Conservation (phyloP, 257 asterid species). For the Nicotiana obtusifolia region DNA sequence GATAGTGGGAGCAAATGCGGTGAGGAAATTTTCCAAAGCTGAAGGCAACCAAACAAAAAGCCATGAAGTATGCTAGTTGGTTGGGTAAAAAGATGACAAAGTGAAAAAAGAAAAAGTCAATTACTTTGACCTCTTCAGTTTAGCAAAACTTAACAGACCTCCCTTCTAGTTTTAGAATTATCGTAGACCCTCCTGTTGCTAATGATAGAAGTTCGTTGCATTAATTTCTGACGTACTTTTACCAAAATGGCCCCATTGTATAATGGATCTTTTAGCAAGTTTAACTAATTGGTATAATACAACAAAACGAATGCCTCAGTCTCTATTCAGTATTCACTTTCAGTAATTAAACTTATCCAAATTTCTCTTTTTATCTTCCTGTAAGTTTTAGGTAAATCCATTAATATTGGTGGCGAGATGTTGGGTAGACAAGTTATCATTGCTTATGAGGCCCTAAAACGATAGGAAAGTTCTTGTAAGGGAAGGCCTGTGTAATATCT, state of each 20-base stretch:
- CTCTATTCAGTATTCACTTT: not conserved
- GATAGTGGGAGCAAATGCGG: not conserved
- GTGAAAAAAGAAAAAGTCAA: not conserved
- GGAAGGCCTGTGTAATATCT: not conserved
- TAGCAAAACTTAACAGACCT: not conserved
- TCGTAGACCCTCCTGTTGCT: not conserved
- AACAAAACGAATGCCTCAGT: not conserved
- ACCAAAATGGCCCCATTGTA: not conserved
- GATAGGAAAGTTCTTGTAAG: not conserved
- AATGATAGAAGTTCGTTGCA: not conserved
- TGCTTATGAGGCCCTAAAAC: not conserved
- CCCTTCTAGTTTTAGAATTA: not conserved
- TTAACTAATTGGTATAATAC: not conserved
- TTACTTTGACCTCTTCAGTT: not conserved
- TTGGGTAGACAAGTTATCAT: not conserved
- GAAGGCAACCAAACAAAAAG: not conserved
- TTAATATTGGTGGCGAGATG: not conserved
- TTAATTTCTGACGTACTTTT: not conserved
- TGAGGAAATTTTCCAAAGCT: not conserved
- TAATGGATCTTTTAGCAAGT: not conserved
- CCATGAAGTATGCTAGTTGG: not conserved
- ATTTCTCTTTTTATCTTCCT: not conserved
- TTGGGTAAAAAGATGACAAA: not conserved
- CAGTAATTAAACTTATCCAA: not conserved
- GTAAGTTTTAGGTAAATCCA: not conserved